These are phyloP conservation scores for Eleusine indica DNA, from an alignment of 176 grass and related monocot genomes.

Conservation along the genomic window DNA sequence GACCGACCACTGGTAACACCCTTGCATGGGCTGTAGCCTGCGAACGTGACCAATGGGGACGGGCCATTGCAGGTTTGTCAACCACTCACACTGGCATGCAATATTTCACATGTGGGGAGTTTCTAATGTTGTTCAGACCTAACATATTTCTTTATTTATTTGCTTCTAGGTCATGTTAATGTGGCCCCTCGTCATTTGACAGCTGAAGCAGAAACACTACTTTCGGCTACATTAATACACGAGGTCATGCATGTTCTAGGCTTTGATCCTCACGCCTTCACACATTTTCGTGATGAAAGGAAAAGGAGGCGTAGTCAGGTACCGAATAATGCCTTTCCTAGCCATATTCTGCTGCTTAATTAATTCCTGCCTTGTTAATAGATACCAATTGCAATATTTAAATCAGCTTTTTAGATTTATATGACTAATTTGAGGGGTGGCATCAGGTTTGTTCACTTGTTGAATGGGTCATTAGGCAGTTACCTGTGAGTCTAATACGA, in stretches of 20 bases:
- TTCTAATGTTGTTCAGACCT: conserved; percentile 16
- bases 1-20: conserved; percentile 97
- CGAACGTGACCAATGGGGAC: conserved; percentile 98
- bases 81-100: background rate
- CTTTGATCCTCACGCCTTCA: conserved; percentile 99
- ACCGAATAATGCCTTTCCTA: conserved; percentile 20
- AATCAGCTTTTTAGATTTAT: background rate
- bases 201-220: conserved; percentile 94
- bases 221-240: conserved; percentile 94
- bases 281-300: conserved; percentile 97
- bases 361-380: conserved; percentile 1
- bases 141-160: background rate
- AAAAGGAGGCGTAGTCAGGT: conserved; percentile 91
- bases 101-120: background rate
- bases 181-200: conserved; percentile 98
- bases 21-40: conserved; percentile 99
- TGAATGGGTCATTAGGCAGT: conserved; percentile 1
- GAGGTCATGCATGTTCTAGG: conserved; percentile 99
- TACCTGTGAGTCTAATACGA: conserved; percentile 9
- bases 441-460: background rate
- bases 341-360: background rate
- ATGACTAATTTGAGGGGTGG: background rate
- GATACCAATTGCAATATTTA: background rate
- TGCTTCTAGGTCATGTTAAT: conserved; percentile 85
- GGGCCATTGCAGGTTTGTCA: conserved; percentile 89